Percentiles rank a stretch among this genome's conserved stretches.
These are phyloP conservation scores for Phoma herbarum DNA, from an alignment of 2,329 filamentous ascomycete species.

Conservation along the genomic window DNA sequence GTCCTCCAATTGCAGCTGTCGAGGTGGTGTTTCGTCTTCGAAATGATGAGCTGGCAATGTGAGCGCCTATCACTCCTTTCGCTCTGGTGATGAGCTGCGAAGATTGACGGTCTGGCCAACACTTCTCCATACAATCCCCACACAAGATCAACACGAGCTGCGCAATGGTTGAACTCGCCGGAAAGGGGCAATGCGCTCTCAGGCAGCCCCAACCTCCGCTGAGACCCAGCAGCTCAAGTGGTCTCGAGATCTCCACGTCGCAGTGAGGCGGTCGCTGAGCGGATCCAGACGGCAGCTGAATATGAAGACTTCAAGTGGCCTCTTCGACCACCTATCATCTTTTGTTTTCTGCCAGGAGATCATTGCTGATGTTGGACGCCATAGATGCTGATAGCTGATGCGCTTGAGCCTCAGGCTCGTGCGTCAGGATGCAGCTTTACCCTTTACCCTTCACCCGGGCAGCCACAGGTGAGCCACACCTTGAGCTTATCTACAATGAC, in stretches of 20 bases:
- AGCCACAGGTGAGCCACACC: slow-evolving; percentile 19
- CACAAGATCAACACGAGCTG: slow-evolving; percentile 19
- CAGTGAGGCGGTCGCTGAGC: slow-evolving; percentile 12
- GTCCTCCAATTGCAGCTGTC: slow-evolving; percentile 12
- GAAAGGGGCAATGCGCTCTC: slow-evolving; percentile 12
- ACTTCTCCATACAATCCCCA: slow-evolving; percentile 20
- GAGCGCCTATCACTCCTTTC: slow-evolving; percentile 7
- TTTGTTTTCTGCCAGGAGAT: slow-evolving; percentile 12
- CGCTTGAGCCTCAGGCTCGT: slow-evolving; percentile 8
- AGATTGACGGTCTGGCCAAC: slow-evolving; percentile 14
- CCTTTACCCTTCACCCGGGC: too few species aligned
- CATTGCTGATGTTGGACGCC: slow-evolving; percentile 16
- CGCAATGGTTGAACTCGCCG: slow-evolving; percentile 8
- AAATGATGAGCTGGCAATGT: slow-evolving; percentile 17
- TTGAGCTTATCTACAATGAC: neutral
- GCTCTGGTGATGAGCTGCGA: slow-evolving; percentile 4
- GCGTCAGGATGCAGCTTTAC: too few species aligned
- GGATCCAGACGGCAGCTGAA: slow-evolving; percentile 3
- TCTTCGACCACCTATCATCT: neutral
- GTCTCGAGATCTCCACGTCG: slow-evolving; percentile 17
- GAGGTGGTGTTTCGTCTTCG: slow-evolving; percentile 4
- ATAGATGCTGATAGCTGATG: slow-evolving; percentile 5
- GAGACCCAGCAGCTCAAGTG: slow-evolving; percentile 13
- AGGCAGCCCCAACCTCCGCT: slow-evolving; percentile 14
- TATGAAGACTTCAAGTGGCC: neutral